Base-by-base conservation (phyloP, 2,329 filamentous ascomycete genomes). In the Gliomastix tumulicola region DNA sequence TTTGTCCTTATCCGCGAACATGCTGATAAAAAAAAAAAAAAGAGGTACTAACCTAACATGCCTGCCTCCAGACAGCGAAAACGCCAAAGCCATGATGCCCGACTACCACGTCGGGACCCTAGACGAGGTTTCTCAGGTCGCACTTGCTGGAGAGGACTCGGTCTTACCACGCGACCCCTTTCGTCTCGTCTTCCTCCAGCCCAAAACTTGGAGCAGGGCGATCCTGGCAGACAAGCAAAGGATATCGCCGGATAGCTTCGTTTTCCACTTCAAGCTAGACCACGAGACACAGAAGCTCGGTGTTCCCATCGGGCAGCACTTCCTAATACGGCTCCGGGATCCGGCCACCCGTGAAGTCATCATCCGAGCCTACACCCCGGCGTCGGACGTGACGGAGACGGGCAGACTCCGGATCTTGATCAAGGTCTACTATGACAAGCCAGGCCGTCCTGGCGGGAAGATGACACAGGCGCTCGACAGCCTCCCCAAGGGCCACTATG, bases 71-170 rank as follows among this genome's bases (percentile, higher is more conserved):
- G 87, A 95, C 56, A 89, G 84, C 55, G 88, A 95, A 63, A 94
- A 85, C 13, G 89, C 89, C 22, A 95, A 94, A 62, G 74, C 71
- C 15, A 94, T 94, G 88, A 88, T 96, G 82, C 73, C 76, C 10
- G 61, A 72, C 31, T 94, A 94, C 53, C 88, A 96, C 57, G 79
- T 96, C 45, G 89, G 89, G 35, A 79, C 78, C 1, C 71, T 95
- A 11, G 76, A 85, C 47, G 64, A 77, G 44, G 65, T 66, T 16
- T 75, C 80, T 2, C 48, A 41, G 6, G 66, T 68, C 6, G 63
- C 68, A 27, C 68, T 92, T 3, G 63, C 68, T 12, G 53, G 56
- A 11, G 42, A 44, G 11, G 59, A 60, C 20, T 49, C 53, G 3
- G n/a, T n/a, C n/a, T n/a, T n/a, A n/a, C n/a, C n/a, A n/a, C n/a